A percentile compares a stretch with the other conserved stretches of the same genome.
These are phyloP conservation scores for Phytophthora foliorum DNA, from an alignment of 352 stramenopile genomes.

Conservation along the genomic window DNA sequence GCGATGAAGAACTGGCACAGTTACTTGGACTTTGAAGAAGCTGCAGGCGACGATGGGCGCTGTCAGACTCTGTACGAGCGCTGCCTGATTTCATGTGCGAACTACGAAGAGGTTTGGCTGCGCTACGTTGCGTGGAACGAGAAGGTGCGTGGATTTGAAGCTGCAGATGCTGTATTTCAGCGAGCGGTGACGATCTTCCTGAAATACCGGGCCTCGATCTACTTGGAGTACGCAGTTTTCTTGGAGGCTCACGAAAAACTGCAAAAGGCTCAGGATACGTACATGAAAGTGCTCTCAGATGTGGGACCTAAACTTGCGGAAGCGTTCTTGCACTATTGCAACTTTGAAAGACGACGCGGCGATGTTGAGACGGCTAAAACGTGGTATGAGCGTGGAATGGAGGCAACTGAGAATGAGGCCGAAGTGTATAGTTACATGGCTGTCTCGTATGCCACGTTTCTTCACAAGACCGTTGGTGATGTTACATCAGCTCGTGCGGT, in stretches of 20 bases:
- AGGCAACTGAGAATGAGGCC: slow-evolving; percentile 44
- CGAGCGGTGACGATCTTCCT: slow-evolving; percentile 73
- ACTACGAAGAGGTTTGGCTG: slow-evolving; percentile 87
- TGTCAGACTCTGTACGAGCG: slow-evolving; percentile 82
- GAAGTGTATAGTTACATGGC: slow-evolving; percentile 64
- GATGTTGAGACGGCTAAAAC: slow-evolving; percentile 59
- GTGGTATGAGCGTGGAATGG: slow-evolving; percentile 67
- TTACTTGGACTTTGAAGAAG: slow-evolving; percentile 86
- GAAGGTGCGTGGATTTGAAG: slow-evolving; percentile 61
- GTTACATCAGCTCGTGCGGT: slow-evolving; percentile 46
- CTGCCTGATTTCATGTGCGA: slow-evolving; percentile 84
- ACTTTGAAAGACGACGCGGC: slow-evolving; percentile 73
- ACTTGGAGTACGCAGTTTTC: slow-evolving; percentile 80
- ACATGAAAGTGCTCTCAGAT: slow-evolving; percentile 64
- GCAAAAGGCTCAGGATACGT: slow-evolving; percentile 55
- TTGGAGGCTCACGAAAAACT: slow-evolving; percentile 70
- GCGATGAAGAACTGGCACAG: slow-evolving; percentile 83
- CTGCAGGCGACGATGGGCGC: slow-evolving; percentile 50
- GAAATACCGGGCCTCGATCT: slow-evolving; percentile 78
- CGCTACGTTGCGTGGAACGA: slow-evolving; percentile 78
- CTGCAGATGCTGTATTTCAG: slow-evolving; percentile 70
- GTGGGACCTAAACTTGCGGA: slow-evolving; percentile 73
- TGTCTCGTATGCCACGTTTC: slow-evolving; percentile 68
- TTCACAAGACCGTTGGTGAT: slow-evolving; percentile 59
- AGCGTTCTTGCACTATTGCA: slow-evolving; percentile 70